Evolutionary conservation across 345 rosid species (phyloP).

Genomic region (Acer negundo): DNA sequence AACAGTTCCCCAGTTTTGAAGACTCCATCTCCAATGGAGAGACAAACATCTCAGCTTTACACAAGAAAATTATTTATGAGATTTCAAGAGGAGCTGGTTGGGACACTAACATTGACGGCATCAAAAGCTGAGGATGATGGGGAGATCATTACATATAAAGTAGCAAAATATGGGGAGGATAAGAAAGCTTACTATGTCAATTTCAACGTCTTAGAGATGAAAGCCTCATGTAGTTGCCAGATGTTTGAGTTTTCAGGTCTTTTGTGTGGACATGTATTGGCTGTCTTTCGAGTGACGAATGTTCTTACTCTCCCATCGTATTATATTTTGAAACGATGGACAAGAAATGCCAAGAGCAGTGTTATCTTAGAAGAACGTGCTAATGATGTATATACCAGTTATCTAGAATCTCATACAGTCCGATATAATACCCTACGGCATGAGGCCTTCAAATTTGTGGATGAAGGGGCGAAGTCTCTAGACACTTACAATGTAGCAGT

Average conservation of each 20-base stretch:
- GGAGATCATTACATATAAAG: slow-evolving; percentile 38
- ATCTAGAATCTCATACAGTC: slow-evolving; percentile 47
- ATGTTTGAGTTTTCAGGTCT: slow-evolving; percentile 60
- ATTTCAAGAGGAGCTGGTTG: slow-evolving; percentile 59
- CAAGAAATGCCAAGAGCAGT: slow-evolving; percentile 48
- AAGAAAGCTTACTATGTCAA: slow-evolving; percentile 44
- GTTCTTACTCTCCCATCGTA: slow-evolving; percentile 54
- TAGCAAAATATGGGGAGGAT: slow-evolving; percentile 51
- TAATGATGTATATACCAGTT: slow-evolving; percentile 28
- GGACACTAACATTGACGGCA: slow-evolving; percentile 46
- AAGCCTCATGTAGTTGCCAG: slow-evolving; percentile 53
- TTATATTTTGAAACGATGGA: slow-evolving; percentile 51
- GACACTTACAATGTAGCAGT: slow-evolving; percentile 38
- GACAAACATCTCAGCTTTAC: slow-evolving; percentile 49
- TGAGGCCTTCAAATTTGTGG: slow-evolving; percentile 43
- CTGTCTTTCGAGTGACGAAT: slow-evolving; percentile 53
- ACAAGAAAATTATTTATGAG: slow-evolving; percentile 44
- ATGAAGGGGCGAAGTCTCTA: slow-evolving; percentile 40
- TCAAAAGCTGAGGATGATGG: slow-evolving; percentile 45
- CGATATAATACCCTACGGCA: slow-evolving; percentile 50
- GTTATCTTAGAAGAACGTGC: slow-evolving; percentile 37
- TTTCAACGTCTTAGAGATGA: slow-evolving; percentile 48
- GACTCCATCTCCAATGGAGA: slow-evolving; percentile 63
- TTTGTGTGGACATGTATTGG: slow-evolving; percentile 51
- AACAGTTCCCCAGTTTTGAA: slow-evolving; percentile 39